Conservation (phyloP, 345 rosid species). For the Rhodamnia rubescens region DNA sequence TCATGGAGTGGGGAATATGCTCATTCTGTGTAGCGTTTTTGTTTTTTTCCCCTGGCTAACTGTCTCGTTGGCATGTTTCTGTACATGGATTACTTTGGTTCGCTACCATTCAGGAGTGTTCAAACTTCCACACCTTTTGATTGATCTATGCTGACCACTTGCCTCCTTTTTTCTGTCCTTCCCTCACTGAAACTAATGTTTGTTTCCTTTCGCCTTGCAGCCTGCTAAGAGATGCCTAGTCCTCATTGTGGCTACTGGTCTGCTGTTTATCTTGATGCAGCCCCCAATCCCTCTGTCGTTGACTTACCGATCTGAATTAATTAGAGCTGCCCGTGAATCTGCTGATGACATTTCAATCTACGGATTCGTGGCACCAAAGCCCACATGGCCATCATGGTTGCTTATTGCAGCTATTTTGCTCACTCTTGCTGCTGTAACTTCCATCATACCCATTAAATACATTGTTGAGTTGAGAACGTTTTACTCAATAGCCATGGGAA, state of each 20-base stretch:
- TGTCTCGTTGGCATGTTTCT: background rate
- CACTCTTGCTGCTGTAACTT: slow-evolving; percentile 77
- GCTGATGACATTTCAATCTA: slow-evolving; percentile 94
- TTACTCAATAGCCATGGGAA: slow-evolving; percentile 75
- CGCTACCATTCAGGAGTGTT: background rate
- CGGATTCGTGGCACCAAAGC: slow-evolving; percentile 84
- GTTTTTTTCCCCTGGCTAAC: background rate
- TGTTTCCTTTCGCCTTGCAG: slow-evolving; percentile 27
- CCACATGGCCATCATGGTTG: slow-evolving; percentile 99
- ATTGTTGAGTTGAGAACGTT: slow-evolving; percentile 77
- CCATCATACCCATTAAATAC: slow-evolving; percentile 80
- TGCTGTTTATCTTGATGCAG: slow-evolving; percentile 83
- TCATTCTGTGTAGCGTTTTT: background rate
- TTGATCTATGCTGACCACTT: background rate
- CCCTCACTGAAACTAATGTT: background rate
- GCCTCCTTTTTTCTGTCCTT: background rate
- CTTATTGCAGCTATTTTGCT: slow-evolving; percentile 77
- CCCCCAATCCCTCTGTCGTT: slow-evolving; percentile 84
- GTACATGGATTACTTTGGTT: background rate
- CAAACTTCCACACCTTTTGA: background rate
- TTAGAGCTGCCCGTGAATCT: slow-evolving; percentile 83
- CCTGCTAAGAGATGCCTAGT: slow-evolving; percentile 87
- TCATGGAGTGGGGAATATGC: background rate
- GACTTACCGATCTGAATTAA: slow-evolving; percentile 76
- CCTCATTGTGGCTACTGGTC: slow-evolving; percentile 81